Evolutionary conservation across 1,284 basidiomycete genomes (phyloP).

Genomic region (Entoloma clypeatum): DNA sequence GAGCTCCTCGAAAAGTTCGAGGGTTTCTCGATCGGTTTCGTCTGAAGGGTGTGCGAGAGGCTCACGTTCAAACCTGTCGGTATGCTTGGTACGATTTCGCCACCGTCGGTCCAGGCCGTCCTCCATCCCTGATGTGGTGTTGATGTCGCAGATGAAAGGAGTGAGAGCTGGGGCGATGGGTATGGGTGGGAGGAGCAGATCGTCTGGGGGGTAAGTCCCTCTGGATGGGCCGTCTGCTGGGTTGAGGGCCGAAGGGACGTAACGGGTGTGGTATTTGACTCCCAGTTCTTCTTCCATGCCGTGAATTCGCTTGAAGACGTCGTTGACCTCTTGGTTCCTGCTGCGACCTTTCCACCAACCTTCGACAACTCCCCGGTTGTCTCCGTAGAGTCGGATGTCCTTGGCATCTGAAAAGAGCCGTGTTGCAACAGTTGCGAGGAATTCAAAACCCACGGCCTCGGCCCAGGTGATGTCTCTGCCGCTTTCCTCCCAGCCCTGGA

Average conservation of each 20-base stretch:
- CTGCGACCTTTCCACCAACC: conserved; percentile 31
- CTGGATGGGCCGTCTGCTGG: conserved; percentile 40
- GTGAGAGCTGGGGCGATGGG: conserved; percentile 24
- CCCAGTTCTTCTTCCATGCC: conserved; percentile 24
- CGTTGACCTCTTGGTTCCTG: conserved; percentile 22
- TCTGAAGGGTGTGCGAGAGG: too few species aligned
- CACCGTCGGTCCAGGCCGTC: background rate
- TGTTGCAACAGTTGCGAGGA: conserved; percentile 21
- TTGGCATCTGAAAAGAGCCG: conserved; percentile 11
- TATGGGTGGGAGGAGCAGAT: conserved; percentile 32
- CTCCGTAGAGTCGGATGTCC: conserved; percentile 25
- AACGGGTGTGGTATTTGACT: conserved; percentile 25
- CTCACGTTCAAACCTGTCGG: too few species aligned
- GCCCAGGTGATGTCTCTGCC: conserved; percentile 28
- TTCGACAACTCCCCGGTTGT: conserved; percentile 34
- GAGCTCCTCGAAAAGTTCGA: too few species aligned
- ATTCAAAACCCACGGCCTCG: conserved; percentile 31
- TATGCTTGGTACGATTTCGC: too few species aligned
- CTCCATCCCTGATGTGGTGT: conserved; percentile 8
- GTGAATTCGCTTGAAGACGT: conserved; percentile 32
- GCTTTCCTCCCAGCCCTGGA: conserved; percentile 29
- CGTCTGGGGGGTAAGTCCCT: conserved; percentile 26
- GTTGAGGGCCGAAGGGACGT: conserved; percentile 31
- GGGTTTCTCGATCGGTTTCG: too few species aligned
- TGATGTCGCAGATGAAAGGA: conserved; percentile 13